Evolutionary conservation across 495 filamentous ascomycete species (phyloP), one percentile per base, ranked within the genome.

Genomic region (Elaphomyces granulatus): DNA sequence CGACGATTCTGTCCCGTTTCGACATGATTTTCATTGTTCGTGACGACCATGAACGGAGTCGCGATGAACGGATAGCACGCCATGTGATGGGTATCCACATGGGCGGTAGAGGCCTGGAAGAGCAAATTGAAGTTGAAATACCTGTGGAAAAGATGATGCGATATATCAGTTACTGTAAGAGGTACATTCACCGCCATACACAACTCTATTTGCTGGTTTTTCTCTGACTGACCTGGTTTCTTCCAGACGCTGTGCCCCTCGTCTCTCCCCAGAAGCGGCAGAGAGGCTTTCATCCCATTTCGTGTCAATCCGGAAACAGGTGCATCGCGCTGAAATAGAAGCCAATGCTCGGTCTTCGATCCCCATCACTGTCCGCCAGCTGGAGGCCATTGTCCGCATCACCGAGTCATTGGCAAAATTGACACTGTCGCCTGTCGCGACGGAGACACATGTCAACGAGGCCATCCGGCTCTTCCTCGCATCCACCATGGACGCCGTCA

Each of bases 1-100:
- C 92, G 2, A 99, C 92, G 15, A 96, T 99, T 55, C 59, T 99
- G 37, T 96, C 90, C 1, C 80, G 92, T 65, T 99, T 99, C 63
- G 92, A 99, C 62, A 94, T 99, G 87, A 95, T 99, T 51, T 99
- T 96, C 68, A 93, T 99, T 46, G 87, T 99, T 34, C 83, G 83
- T 23, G 92, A 99, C 51, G 86, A 93, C 40, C 92, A 99, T 59
- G 83, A 92, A 36, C 77, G 83, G 31, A 76, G 69, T 31, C 77
- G 86, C 48, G 92, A 99, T 59, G 88, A 96, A 64, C 78, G 71
- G 1, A 95, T 99, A 37, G 92, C 92, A 9, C 83, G 81, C 37
- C 90, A 96, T 70, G 88, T 99, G 48, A 95, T 96, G 83, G 81
- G 80, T 35, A 86, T 96, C 45, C 87, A 95, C 53, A 99, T 95